These are phyloP conservation scores for Nothomitra cinnamomea DNA, from an alignment of 2,329 filamentous ascomycete genomes.

Conservation along the genomic window DNA sequence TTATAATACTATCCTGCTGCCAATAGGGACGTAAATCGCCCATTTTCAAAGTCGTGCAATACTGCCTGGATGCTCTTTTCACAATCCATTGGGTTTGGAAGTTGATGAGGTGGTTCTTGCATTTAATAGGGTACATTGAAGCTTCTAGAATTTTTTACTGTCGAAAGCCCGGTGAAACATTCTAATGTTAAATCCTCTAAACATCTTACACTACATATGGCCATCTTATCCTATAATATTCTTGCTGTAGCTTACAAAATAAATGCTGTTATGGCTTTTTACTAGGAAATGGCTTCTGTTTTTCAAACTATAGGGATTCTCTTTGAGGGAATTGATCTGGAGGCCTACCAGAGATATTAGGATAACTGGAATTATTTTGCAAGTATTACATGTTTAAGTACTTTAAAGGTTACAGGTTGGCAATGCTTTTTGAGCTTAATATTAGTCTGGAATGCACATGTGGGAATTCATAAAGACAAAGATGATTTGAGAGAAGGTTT, in stretches of 20 bases:
- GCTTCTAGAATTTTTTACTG: too few species aligned
- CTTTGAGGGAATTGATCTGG: conserved; percentile 1
- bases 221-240: not conserved
- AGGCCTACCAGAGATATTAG: not conserved
- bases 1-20: too few species aligned
- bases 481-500: conserved; percentile 1
- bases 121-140: too few species aligned
- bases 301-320: conserved; percentile 3
- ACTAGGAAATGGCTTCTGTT: not conserved
- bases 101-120: too few species aligned
- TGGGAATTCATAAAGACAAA: conserved; percentile 3
- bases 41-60: too few species aligned
- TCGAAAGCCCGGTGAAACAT: too few species aligned
- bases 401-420: not conserved
- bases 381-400: not conserved
- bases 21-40: too few species aligned
- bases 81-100: too few species aligned
- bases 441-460: not conserved
- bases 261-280: conserved; percentile 1
- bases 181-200: not conserved
- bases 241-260: conserved; percentile 1
- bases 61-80: too few species aligned
- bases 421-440: conserved; percentile 3
- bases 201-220: not conserved
- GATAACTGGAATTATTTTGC: conserved; percentile 2